Conservation (phyloP, 192 early-diverging fungal genomes). For the Podila epicladia region DNA sequence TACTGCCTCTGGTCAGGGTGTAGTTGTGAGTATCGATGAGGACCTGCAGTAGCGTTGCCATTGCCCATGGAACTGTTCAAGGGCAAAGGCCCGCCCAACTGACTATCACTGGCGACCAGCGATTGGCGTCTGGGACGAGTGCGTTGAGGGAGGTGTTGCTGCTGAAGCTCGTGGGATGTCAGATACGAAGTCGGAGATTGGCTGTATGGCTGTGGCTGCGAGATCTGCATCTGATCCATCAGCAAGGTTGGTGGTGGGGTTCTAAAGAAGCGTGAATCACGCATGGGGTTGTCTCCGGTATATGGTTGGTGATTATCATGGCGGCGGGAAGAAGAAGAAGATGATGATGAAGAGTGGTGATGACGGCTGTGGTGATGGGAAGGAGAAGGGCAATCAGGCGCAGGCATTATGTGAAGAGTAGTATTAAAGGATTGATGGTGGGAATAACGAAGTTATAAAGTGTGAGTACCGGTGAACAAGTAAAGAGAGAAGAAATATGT, state of each 20-base stretch:
- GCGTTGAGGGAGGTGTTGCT: background rate
- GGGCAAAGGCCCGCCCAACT: conserved; percentile 19
- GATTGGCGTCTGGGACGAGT: conserved; percentile 8
- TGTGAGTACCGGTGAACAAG: background rate
- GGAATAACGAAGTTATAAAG: background rate
- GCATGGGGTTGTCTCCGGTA: background rate
- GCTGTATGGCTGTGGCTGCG: background rate
- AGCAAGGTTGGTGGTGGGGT: background rate
- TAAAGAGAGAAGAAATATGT: background rate
- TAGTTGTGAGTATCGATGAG: conserved; percentile 10
- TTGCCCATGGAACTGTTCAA: conserved; percentile 7
- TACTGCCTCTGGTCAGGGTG: background rate
- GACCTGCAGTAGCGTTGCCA: background rate
- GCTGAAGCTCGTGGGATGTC: conserved; percentile 4
- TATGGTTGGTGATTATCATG: background rate
- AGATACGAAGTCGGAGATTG: background rate
- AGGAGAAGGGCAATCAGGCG: background rate
- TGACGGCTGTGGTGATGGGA: background rate
- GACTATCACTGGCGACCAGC: conserved; percentile 12
- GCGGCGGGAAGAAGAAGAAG: background rate
- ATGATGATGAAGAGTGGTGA: background rate
- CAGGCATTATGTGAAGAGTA: background rate
- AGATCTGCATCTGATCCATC: background rate
- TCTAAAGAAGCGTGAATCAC: background rate
- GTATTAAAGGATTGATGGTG: background rate